These are phyloP conservation scores for Cucurbita argyrosperma DNA, from an alignment of 306 rosid species.

Conservation along the genomic window DNA sequence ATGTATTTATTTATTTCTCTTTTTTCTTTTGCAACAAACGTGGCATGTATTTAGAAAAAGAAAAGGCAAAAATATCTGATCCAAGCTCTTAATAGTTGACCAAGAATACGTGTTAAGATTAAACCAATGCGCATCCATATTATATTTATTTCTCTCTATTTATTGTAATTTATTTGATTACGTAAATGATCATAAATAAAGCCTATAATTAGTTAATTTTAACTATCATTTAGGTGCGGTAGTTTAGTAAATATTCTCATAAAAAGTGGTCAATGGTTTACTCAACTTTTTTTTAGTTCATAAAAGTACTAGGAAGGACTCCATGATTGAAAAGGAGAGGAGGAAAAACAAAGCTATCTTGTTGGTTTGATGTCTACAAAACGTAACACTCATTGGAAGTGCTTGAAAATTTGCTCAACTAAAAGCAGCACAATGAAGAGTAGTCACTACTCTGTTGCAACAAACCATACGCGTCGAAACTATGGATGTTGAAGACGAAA, in stretches of 20 bases:
- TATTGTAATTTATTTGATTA: no score
- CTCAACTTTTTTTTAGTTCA: background rate
- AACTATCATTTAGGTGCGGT: no score
- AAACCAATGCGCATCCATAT: no score
- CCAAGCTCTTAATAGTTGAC: no score
- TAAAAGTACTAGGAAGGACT: background rate
- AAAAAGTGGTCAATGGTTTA: background rate
- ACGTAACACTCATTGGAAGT: background rate
- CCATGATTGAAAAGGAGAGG: background rate
- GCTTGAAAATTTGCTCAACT: background rate
- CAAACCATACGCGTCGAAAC: no score
- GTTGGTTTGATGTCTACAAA: background rate
- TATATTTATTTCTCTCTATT: no score
- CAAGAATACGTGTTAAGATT: no score
- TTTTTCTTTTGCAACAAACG: background rate
- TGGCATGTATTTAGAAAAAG: background rate
- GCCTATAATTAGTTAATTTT: no score
- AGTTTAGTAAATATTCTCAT: no score
- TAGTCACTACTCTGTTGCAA: background rate
- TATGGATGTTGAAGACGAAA: background rate
- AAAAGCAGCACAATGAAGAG: background rate
- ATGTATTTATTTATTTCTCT: background rate
- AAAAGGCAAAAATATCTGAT: background rate
- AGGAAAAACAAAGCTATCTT: background rate
- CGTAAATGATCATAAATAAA: no score